Conservation (phyloP, 805 yeast species). For the Starmera pachycereana region DNA sequence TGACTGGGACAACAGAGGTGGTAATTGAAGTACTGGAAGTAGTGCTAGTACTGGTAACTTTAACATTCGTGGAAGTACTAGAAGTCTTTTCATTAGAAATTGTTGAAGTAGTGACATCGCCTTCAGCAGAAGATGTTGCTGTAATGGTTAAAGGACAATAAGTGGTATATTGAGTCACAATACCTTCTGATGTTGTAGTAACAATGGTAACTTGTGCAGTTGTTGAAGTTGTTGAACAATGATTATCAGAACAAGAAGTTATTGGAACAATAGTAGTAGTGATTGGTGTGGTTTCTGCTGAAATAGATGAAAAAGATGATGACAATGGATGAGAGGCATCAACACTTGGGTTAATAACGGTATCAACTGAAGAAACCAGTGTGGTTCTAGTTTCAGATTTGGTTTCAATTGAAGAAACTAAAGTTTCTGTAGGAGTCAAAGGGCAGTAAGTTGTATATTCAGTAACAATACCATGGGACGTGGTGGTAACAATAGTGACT, state of each 20-base stretch:
- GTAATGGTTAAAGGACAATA: constrained; percentile 26
- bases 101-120: neutral
- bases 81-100: neutral
- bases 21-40: neutral
- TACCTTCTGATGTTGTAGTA: constrained; percentile 18
- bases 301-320: too few species aligned
- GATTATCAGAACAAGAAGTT: constrained; percentile 21
- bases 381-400: too few species aligned
- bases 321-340: too few species aligned
- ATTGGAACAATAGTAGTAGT: constrained; percentile 18
- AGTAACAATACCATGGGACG: constrained; percentile 9
- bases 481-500: constrained; percentile 13
- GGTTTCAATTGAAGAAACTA: neutral
- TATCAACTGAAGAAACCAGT: too few species aligned
- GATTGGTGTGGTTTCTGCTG: neutral
- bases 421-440: constrained; percentile 2
- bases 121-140: neutral
- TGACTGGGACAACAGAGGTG: constrained; percentile 25
- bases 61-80: neutral
- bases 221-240: constrained; percentile 18
- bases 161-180: constrained; percentile 29
- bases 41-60: neutral
- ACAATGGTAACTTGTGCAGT: constrained; percentile 20
- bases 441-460: constrained; percentile 3
- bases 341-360: too few species aligned